Evolutionary conservation across 106 monocot species (phyloP).

Genomic region (Dioscorea alata): DNA sequence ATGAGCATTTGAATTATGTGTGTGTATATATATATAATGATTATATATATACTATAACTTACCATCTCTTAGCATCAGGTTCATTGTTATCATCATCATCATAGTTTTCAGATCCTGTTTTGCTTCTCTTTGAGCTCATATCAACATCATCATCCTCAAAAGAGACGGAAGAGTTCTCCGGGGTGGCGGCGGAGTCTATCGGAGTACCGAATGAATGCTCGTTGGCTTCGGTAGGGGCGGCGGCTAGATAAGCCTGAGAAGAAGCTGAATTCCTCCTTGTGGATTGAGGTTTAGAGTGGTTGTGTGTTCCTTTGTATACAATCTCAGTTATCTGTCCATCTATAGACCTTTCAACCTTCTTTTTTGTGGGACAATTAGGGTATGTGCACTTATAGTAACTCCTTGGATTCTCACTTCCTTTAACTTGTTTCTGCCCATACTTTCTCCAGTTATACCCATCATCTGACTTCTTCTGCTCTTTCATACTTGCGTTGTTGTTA

Average conservation of each 20-base stretch:
- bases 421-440: constrained; percentile 58
- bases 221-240: constrained; percentile 5
- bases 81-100: constrained; percentile 49
- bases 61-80: constrained; percentile 53
- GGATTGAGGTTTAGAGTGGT: constrained; percentile 44
- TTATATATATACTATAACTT: neutral
- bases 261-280: constrained; percentile 24
- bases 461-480: constrained; percentile 27
- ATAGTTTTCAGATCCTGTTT: constrained; percentile 7
- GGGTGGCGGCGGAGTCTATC: constrained; percentile 29
- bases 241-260: constrained; percentile 5
- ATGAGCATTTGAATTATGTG: neutral
- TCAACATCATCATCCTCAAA: constrained; percentile 41
- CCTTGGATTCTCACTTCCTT: constrained; percentile 50
- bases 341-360: constrained; percentile 39
- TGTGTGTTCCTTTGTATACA: constrained; percentile 48
- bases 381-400: constrained; percentile 58
- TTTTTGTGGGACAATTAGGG: constrained; percentile 39
- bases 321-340: constrained; percentile 59
- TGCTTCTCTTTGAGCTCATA: constrained; percentile 20
- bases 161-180: constrained; percentile 48
- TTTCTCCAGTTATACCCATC: constrained; percentile 64
- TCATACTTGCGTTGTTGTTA: neutral
- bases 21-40: neutral
- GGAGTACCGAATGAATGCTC: constrained; percentile 20